Evolutionary conservation across 805 yeast genomes (phyloP), one percentile per base, ranked within the genome.

Genomic region (Candida peoriensis): DNA sequence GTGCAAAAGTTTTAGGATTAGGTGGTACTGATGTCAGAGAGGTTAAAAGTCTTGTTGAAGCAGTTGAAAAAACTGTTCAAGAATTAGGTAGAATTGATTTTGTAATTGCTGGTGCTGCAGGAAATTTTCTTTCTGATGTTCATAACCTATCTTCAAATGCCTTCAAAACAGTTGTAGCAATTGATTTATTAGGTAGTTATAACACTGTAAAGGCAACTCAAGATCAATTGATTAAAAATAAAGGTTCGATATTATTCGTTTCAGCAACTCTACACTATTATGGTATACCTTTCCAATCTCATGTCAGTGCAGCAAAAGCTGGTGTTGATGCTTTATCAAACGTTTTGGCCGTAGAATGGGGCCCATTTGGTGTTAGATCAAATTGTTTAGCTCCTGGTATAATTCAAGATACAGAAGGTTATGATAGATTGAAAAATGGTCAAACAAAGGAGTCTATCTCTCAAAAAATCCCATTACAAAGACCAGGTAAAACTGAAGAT

Each of bases 71-170:
- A 27, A 78, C 96, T 0, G 85, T 88, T 17, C 54, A 61, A 8
- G 66, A 71, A 50, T 72, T 86, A 46, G 96, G 96, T 6, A 65
- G 73, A 41, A 81, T 89, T 39, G 97, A 89, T 61, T 84, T 59
- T 56, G 94, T 89, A 22, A 83, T 89, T 56, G 89, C 93, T 28
- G 97, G 97, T 9, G 97, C 97, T 3, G 97, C 97, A 4, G 97
- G 97, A 8, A 90, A 90, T 64, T 89, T 90, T 55, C 57, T 90
- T 35, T 63, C 86, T 22, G 93, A 86, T 57, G 76, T 88, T 61
- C 78, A 80, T 51, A 79, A 78, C 48, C 64, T 89, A 44, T 79
- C 90, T 2, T 54, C 90, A 15, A 87, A 88, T 54, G 97, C 95
- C 6, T 89, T 89, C 69, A 83, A 83, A 58, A 70, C 94, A 0